Percentiles rank a stretch among this genome's conserved stretches.
Evolutionary conservation across 129 eudicot species (phyloP).

Genomic region (Tagetes patula): DNA sequence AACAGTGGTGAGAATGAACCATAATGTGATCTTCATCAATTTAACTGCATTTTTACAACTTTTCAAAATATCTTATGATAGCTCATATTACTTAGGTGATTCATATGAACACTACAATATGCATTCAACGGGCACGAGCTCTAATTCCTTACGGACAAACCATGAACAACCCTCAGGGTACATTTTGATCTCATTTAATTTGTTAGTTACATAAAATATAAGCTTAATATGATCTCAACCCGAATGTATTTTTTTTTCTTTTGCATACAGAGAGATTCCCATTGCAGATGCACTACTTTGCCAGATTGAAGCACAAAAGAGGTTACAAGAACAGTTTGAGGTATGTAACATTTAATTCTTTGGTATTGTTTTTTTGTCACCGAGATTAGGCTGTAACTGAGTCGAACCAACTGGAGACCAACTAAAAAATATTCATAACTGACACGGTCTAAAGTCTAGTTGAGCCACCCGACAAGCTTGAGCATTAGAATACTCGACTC

Average conservation of each 20-base stretch:
- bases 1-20: slow-evolving; percentile 51
- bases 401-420: neutral
- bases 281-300: slow-evolving; percentile 58
- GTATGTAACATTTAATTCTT: slow-evolving; percentile 32
- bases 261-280: slow-evolving; percentile 58
- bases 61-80: neutral
- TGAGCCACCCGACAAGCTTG: neutral
- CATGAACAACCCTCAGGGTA: slow-evolving; percentile 46
- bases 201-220: neutral
- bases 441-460: neutral
- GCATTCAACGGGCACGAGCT: slow-evolving; percentile 47
- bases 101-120: slow-evolving; percentile 53
- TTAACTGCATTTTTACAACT: neutral
- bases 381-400: neutral
- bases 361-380: neutral
- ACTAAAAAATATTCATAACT: neutral
- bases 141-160: slow-evolving; percentile 49
- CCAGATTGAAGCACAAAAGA: slow-evolving; percentile 80
- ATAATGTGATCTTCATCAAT: slow-evolving; percentile 7
- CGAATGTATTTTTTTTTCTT: neutral
- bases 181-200: neutral
- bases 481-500: neutral
- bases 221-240: slow-evolving; percentile 13
- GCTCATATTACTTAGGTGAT: slow-evolving; percentile 38
- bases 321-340: slow-evolving; percentile 85